Conservation (phyloP, 352 stramenopile species). For the Phytophthora ramorum region DNA sequence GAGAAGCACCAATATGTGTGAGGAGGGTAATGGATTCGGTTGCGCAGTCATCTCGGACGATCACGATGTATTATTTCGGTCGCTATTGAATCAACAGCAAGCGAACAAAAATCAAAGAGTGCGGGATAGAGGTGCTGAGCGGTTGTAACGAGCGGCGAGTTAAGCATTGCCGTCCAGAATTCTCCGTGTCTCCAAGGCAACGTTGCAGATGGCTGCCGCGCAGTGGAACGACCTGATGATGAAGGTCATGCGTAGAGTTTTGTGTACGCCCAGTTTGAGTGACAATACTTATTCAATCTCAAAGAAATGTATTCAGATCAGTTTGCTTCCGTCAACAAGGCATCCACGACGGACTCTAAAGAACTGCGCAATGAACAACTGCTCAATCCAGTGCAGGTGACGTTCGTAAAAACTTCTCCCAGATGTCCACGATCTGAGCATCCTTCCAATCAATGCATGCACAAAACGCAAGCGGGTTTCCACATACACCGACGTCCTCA, state of each 20-base stretch:
- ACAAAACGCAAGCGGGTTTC: slow-evolving; percentile 2
- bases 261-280: neutral
- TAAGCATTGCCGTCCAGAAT: slow-evolving; percentile 1
- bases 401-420: neutral
- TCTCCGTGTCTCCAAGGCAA: neutral
- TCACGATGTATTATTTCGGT: slow-evolving; percentile 9
- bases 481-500: slow-evolving; percentile 8
- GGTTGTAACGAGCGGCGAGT: slow-evolving; percentile 20
- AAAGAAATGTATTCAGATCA: neutral
- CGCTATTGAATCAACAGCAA: slow-evolving; percentile 4
- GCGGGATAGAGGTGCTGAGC: too few relatives aligned
- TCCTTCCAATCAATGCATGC: slow-evolving; percentile 28
- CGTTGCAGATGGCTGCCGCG: slow-evolving; percentile 4
- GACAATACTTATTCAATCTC: neutral
- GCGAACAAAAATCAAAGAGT: slow-evolving; percentile 1
- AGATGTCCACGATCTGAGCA: slow-evolving; percentile 8
- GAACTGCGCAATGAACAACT: neutral
- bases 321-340: neutral
- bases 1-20: neutral
- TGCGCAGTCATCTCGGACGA: slow-evolving; percentile 9
- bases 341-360: too few relatives aligned
- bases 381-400: neutral
- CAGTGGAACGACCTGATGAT: slow-evolving; percentile 23
- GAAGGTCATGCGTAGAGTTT: neutral
- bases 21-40: neutral